These are phyloP conservation scores for Aspergillus ustus DNA, from an alignment of 2,329 filamentous ascomycete genomes.

Conservation along the genomic window DNA sequence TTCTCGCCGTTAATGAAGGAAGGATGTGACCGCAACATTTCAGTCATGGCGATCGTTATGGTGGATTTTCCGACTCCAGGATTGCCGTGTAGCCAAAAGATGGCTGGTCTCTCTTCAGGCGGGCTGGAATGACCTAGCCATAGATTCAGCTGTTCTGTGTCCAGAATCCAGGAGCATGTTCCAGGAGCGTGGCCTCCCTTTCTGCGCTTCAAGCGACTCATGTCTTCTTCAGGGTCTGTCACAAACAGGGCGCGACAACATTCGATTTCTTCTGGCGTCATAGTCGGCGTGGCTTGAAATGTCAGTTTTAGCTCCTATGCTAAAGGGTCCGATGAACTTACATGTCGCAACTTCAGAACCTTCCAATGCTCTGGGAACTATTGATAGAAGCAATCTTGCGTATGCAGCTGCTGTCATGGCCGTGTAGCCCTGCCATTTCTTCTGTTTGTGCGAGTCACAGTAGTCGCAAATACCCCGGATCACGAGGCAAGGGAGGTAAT, in stretches of 20 bases:
- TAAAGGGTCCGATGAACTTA: neutral
- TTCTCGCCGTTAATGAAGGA: neutral
- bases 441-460: constrained; percentile 18
- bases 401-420: constrained; percentile 1
- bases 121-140: neutral
- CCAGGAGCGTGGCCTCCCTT: constrained; percentile 1
- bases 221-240: neutral
- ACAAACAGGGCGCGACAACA: neutral
- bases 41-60: neutral
- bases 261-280: neutral
- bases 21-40: neutral
- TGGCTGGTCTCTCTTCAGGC: neutral
- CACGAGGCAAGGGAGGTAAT: constrained; percentile 19
- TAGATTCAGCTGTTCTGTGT: neutral
- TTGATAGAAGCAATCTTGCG: neutral
- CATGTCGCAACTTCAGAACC: neutral
- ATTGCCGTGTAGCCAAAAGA: constrained; percentile 1
- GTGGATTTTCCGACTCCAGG: constrained; percentile 2
- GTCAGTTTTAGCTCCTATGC: neutral
- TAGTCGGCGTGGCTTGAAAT: neutral
- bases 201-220: neutral
- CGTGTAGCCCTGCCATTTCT: constrained; percentile 5
- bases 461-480: constrained; percentile 26
- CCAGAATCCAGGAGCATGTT: neutral
- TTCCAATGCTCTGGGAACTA: neutral